Evolutionary conservation across 2,329 filamentous ascomycete species (phyloP), one percentile per base, ranked within the genome.

Genomic region (Hortaea sp.): DNA sequence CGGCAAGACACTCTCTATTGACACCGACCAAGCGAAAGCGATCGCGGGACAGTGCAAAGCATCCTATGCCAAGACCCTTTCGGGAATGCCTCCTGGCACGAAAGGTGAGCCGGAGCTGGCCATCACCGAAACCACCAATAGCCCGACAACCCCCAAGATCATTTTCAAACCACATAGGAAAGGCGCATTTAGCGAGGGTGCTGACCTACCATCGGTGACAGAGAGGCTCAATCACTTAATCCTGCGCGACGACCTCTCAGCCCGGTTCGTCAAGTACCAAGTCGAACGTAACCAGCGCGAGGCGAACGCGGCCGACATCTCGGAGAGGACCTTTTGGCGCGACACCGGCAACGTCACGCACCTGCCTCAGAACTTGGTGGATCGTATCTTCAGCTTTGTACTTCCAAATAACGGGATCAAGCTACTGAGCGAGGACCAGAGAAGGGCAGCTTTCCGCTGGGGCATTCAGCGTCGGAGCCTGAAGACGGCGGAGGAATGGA

Each of bases 351-450:
- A 57, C 5, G 48, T 50, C 4, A 59, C 55, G 34, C 54, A 62
- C 28, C 53, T 67, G n/a, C 60, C 66, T 4, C 46, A 52, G 3
- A 35, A 56, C 5, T 11, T 68, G 28, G 62, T 66, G 50, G 52
- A 57, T 29, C 52, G 48, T 5, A 65, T 69, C 42, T 42, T 66
- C 12, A 45, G 45, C 6, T 45, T 53, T 38, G 51, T 54, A 5
- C 50, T 61, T 9, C 50, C 49, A 3, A 50, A 55, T 20, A 42
- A 58, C 6, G 45, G 52, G 32, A 5, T 51, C 11, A 47, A 45
- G 7, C 43, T 66, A 29, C 53, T 70, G 43, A 64, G 60, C 30
- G 40, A 49, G 20, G 49, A 50, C 27, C 67, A 70, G 53, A 58
- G 55, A 41, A 49, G 41, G 1, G 52, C 46, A 20, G 63, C 64